Percentiles rank a stretch among this genome's conserved stretches.
Conservation (phyloP, 2,329 filamentous ascomycete genomes). For the Cladophialophora yegresii region DNA sequence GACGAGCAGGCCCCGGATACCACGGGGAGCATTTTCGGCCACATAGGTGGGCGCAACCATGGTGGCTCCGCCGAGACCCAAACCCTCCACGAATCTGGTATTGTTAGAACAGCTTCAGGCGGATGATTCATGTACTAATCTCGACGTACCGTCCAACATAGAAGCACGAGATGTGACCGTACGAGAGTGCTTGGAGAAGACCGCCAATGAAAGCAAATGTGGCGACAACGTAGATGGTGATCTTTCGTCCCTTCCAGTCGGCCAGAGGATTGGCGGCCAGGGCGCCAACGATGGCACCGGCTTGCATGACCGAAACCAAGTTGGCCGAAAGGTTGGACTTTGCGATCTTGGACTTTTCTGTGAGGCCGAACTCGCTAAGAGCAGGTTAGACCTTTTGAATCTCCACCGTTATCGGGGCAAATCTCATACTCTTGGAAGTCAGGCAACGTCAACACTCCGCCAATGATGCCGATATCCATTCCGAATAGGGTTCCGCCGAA, state of each 20-base stretch:
- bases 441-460: conserved; percentile 64
- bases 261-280: conserved; percentile 50
- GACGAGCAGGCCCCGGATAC: conserved; percentile 61
- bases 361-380: conserved; percentile 56
- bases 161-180: conserved; percentile 62
- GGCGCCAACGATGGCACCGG: conserved; percentile 67
- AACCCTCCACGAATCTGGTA: conserved; percentile 53
- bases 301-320: conserved; percentile 71
- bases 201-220: conserved; percentile 62
- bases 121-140: conserved; percentile 22
- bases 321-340: conserved; percentile 63
- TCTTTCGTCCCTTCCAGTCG: conserved; percentile 57
- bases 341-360: conserved; percentile 45
- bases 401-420: neutral
- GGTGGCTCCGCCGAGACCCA: conserved; percentile 54
- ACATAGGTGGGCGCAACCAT: conserved; percentile 64
- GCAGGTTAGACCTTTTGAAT: conserved; percentile 29
- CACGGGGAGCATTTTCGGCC: conserved; percentile 61
- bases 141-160: conserved; percentile 64
- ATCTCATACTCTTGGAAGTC: conserved; percentile 56
- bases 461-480: conserved; percentile 67
- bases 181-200: conserved; percentile 64
- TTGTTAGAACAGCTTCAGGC: conserved; percentile 24
- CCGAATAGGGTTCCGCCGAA: conserved; percentile 71
- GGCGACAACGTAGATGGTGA: conserved; percentile 59